These are phyloP conservation scores for Rhamnella rubrinervis DNA, from an alignment of 331 rosid genomes.

Conservation along the genomic window DNA sequence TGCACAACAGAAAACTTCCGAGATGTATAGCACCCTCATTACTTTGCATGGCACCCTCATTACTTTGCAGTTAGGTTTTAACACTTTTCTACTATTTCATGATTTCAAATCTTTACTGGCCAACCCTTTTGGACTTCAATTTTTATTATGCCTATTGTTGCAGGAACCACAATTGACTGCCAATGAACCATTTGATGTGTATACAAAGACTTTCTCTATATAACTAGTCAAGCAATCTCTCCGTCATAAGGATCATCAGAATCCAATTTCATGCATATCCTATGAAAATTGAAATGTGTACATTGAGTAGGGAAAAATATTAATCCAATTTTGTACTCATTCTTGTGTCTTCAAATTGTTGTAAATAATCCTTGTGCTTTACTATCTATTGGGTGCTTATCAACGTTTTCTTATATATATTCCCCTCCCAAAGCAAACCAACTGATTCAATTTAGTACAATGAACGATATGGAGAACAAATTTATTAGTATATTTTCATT, in stretches of 20 bases:
- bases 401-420: not conserved
- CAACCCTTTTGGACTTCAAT: not conserved
- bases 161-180: slow-evolving; percentile 51
- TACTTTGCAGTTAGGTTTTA: too few species aligned
- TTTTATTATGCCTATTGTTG: not conserved
- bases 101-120: too few species aligned
- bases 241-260: not conserved
- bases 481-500: too few species aligned
- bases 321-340: not conserved
- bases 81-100: too few species aligned
- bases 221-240: slow-evolving; percentile 2
- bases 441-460: too few species aligned
- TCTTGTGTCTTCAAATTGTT: not conserved
- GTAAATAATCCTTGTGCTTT: not conserved
- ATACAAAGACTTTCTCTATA: slow-evolving; percentile 37
- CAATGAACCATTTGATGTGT: slow-evolving; percentile 39
- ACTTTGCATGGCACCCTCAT: too few species aligned
- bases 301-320: not conserved
- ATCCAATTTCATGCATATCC: not conserved
- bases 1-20: too few species aligned
- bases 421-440: not conserved
- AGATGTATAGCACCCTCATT: too few species aligned
- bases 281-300: not conserved
- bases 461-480: too few species aligned
- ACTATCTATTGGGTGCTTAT: not conserved